phyloP scores from a whole-genome alignment of 176 grass and related monocot genomes.

The Thinopyrum elongatum region DNA sequence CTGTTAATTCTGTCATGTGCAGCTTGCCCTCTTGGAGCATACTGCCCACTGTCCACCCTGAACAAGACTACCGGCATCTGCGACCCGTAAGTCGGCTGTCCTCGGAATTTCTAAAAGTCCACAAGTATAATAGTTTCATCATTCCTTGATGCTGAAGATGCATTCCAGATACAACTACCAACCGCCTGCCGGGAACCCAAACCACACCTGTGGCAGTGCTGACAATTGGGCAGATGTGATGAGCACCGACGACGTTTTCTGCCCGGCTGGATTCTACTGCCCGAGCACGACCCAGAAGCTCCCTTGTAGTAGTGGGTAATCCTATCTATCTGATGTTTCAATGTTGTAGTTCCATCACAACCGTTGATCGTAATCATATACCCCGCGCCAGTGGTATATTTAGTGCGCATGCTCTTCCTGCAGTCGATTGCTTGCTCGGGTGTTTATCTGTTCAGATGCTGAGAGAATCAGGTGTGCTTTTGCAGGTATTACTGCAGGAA shows the following conservation, averaged over 20 bases:
- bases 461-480: conserved; percentile 10
- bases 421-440: not conserved
- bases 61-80: conserved; percentile 83
- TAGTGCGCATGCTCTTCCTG: not conserved
- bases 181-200: conserved; percentile 71
- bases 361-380: not conserved
- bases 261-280: conserved; percentile 89
- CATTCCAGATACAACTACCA: conserved; percentile 75
- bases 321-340: conserved; percentile 54
- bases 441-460: not conserved
- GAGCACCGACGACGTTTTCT: conserved; percentile 70
- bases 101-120: not conserved
- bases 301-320: conserved; percentile 99
- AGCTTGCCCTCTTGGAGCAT: conserved; percentile 94
- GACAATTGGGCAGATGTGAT: conserved; percentile 81
- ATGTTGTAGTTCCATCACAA: not conserved
- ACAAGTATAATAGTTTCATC: not conserved
- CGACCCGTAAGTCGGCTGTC: conserved; percentile 67
- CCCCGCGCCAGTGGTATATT: not conserved
- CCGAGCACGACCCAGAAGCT: conserved; percentile 86
- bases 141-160: not conserved
- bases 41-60: conserved; percentile 67
- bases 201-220: conserved; percentile 83
- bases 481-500: conserved; percentile 91
- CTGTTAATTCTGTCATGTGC: conserved; percentile 1